Conservation (phyloP, 345 rosid genomes). For the Odontarrhena argentea region DNA sequence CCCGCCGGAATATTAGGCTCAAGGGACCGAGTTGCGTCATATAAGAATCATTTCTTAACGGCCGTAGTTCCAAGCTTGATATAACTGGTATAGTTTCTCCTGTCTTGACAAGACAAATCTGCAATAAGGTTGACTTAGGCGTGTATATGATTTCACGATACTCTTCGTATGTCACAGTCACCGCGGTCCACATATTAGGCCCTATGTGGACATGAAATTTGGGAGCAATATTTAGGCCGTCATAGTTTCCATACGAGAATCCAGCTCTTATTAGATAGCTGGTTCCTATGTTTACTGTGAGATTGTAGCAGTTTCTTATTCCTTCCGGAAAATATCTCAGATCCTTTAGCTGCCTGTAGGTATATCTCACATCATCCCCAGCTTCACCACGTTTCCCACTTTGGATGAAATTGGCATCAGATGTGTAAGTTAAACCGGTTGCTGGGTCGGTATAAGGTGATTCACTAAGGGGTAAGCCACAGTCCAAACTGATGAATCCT, state of each 20-base stretch:
- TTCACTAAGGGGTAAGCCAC: constrained; percentile 39
- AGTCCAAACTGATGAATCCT: constrained; percentile 55
- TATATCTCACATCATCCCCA: neutral
- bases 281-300: constrained; percentile 27
- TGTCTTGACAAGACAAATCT: constrained; percentile 55
- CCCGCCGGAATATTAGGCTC: neutral
- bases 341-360: neutral
- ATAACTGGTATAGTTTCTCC: constrained; percentile 48
- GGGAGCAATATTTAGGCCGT: constrained; percentile 30
- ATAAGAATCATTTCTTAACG: constrained; percentile 28
- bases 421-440: constrained; percentile 34
- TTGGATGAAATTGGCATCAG: constrained; percentile 39
- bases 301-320: constrained; percentile 44
- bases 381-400: constrained; percentile 27
- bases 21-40: constrained; percentile 27
- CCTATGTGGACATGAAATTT: constrained; percentile 47
- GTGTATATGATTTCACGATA: constrained; percentile 45
- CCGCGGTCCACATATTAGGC: constrained; percentile 41
- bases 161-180: neutral
- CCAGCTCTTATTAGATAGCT: constrained; percentile 42
- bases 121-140: constrained; percentile 29
- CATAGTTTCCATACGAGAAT: constrained; percentile 54
- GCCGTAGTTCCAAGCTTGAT: constrained; percentile 51
- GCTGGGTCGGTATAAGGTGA: constrained; percentile 25
- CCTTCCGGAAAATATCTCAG: constrained; percentile 46